Base-by-base conservation (phyloP, 805 yeast species). In the Suhomyces sp. region DNA sequence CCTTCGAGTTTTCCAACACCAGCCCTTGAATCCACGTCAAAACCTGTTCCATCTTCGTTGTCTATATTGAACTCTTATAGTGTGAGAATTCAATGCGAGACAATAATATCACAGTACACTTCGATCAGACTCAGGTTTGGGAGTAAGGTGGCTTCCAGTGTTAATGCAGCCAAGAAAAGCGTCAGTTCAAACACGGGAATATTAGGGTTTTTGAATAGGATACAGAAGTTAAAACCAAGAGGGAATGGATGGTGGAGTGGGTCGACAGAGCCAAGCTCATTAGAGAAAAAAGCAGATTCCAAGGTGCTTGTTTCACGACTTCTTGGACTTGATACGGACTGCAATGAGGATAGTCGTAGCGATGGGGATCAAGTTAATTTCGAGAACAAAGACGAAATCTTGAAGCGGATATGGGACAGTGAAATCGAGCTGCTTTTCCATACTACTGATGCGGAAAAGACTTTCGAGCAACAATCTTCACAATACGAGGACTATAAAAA, bases 21-120 rank as follows among this genome's bases (percentile, higher is more conserved):
- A n/a, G n/a, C n/a, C n/a, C n/a, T n/a, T n/a, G n/a, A n/a, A n/a
- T n/a, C n/a, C n/a, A n/a, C n/a, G n/a, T 10, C 15, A 14, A 25
- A 15, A 22, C 27, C 45, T 17, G 29, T 28, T 16, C 25, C 28
- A 25, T 2, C 25, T 19, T 16, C 40, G 19, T 21, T 6, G 7
- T 6, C 30, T 37, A 39, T 23, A 18, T 29, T 30, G 31, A 30
- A 25, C 20, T 30, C 35, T 1, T 54, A 58, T 38, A 43, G 49
- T 17, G 49, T 53, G 20, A 58, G 52, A 31, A 64, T 63, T 17
- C 70, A 64, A 36, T 56, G 66, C 42, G 71, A 67, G 39, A 56
- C 60, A 2, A 46, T 67, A 4, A 38, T 48, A 26, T 51, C 60
- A 2, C 67, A 67, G 33, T 67, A 65, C 49, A 64, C 58, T 5